Percentiles rank a stretch among this genome's conserved stretches.
These are phyloP conservation scores for Euphrasia arctica DNA, from an alignment of 305 asterid species.

Conservation along the genomic window DNA sequence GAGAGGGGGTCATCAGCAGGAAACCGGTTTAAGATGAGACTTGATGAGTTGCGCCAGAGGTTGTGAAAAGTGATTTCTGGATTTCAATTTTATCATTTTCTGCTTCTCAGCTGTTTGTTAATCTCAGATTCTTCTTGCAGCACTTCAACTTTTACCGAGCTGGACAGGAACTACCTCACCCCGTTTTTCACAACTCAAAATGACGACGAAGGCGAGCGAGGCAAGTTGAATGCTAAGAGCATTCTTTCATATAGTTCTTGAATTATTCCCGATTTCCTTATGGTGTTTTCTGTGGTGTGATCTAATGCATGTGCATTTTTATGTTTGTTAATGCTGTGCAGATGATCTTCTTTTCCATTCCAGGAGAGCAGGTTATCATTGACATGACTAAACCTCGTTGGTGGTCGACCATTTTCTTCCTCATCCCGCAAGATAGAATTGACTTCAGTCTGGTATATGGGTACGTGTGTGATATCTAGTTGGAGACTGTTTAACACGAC, in stretches of 20 bases:
- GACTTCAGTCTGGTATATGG: constrained; percentile 29
- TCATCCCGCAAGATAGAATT: constrained; percentile 17
- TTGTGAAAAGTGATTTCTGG: constrained; percentile 22
- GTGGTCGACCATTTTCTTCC: constrained; percentile 5
- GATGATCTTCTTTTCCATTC: constrained; percentile 49
- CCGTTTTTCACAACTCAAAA: constrained; percentile 90
- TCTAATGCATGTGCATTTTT: neutral
- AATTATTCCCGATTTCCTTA: neutral
- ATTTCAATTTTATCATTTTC: constrained; percentile 7
- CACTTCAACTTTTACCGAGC: constrained; percentile 78
- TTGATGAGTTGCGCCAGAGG: constrained; percentile 86
- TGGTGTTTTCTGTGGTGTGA: too few species aligned
- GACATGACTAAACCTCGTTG: constrained; percentile 22
- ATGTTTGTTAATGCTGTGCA: constrained; percentile 31
- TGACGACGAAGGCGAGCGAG: constrained; percentile 78
- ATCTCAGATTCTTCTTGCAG: constrained; percentile 44
- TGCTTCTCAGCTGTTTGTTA: constrained; percentile 11
- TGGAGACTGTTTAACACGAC: constrained; percentile 27
- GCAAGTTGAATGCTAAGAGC: constrained; percentile 39
- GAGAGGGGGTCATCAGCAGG: constrained; percentile 83
- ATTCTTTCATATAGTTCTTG: constrained; percentile 8
- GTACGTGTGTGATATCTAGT: constrained; percentile 12
- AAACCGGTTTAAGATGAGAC: constrained; percentile 87
- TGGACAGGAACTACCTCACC: constrained; percentile 94
- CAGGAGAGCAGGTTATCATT: constrained; percentile 38